Base-by-base conservation (phyloP, 179 eudicot species). In the Drosera spatulata region DNA sequence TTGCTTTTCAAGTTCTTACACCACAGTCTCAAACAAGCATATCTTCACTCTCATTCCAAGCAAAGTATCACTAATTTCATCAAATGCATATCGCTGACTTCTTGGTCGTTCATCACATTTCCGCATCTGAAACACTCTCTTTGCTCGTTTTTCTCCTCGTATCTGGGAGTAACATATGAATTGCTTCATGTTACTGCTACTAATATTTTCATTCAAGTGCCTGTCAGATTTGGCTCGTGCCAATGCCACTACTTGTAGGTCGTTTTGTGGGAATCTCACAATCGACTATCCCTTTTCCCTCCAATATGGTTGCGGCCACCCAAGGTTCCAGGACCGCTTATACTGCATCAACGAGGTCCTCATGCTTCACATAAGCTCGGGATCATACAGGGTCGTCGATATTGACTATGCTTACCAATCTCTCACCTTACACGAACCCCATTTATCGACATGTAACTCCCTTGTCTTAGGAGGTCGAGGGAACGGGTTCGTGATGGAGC, bases 291-390 rank as follows among this genome's bases (percentile, higher is more conserved):
- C 97, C 5, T 88, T 85, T 10, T 80, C 81, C 1, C 53, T 80
- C 55, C 72, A 63, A 73, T 62, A 76, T 38, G 99, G 99, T 41
- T 93, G 99, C 45, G 99, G 99, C 7, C 95, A 93, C 58, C 88
- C 89, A 7, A 93, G 86, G 61, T 93, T 71, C 12, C 80, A 86
- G 2, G 88, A 93, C 41, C 88, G 86, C 14, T 41, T 93, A 51
- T 93, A 82, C 61, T 93, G 97, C 79, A 84, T 93, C 57, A 89
- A 93, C 39, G 84, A 83, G 37, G 80, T 89, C 8, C 72, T 83
- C 1, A 93, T 89, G 99, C 70, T 93, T 60, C 99, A 93, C 48
- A 80, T 86, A 45, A 77, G 75, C 64, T 93, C 99, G 5, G 99
- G 99, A 6, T 89, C 99, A 10, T 93, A 93, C 47, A 72, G 88